Base-by-base conservation (phyloP, 2,329 filamentous ascomycete genomes). In the Stagonosporopsis tanaceti region DNA sequence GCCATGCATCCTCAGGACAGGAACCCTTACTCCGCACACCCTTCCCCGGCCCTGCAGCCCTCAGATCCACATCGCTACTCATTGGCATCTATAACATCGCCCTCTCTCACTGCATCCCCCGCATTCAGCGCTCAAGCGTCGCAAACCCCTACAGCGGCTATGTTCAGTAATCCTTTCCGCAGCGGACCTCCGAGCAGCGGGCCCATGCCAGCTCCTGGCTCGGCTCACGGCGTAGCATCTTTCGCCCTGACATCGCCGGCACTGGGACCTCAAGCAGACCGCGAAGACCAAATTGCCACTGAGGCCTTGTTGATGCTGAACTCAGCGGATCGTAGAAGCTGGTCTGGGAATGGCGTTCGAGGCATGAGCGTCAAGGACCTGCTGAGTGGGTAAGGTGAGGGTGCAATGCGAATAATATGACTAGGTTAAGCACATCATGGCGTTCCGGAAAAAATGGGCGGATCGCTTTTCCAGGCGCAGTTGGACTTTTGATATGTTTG, bases 281-380 rank as follows among this genome's bases (percentile, higher is more conserved):
- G 66, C 8, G 74, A 80, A 28, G 80, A 83, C 40, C 89, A 93
- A 59, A 92, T 95, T 74, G 93, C 92, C 1, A 95, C 92, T 7
- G 89, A 92, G 12, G 93, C 93, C 3, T 76, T 97, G 65, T 77
- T 97, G 73, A 96, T 97, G 93, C 80, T 97, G 57, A 96, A 93
- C 64, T 87, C 83, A 51, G 50, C 56, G n/a, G 92, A 95, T 73
- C 85, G 91, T 38, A 83, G 91, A 34, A 77, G 70, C 53, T 81
- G 79, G 78, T 70, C 64, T 57, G 65, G 68, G 8, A 64, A 56
- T 6, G 63, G 66, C 48, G 73, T 66, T 20, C 63, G 76, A 25
- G 75, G 75, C 9, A 81, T 82, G 78, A 82, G 79, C 56, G 80
- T 82, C 7, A 75, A 73, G 54, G 80, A 82, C 63, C 61, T 82